Conservation (phyloP, 495 filamentous ascomycete species). For the Neurospora africana region DNA sequence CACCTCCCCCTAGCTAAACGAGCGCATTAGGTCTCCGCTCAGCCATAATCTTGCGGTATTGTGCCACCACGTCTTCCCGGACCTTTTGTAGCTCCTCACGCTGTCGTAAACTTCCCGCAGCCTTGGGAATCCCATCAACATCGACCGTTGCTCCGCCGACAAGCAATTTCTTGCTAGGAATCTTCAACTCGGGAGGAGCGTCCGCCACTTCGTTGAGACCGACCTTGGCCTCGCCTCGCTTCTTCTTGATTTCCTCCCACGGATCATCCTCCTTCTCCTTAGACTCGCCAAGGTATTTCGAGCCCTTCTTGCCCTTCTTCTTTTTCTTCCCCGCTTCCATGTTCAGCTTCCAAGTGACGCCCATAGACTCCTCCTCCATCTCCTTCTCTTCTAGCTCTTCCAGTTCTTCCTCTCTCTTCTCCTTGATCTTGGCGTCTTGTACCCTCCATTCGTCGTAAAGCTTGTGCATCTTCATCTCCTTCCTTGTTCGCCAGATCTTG, state of each 20-base stretch:
- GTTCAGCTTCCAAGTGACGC: conserved; percentile 45
- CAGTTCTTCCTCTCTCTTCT: conserved; percentile 48
- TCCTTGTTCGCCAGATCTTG: conserved; percentile 55
- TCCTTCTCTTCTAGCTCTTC: conserved; percentile 55
- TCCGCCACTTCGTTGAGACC: conserved; percentile 68
- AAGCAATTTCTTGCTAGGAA: conserved; percentile 58
- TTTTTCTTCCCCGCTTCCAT: conserved; percentile 27
- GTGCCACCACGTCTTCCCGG: conserved; percentile 66
- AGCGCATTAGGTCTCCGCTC: conserved; percentile 37
- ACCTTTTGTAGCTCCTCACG: conserved; percentile 72
- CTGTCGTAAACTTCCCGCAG: conserved; percentile 67
- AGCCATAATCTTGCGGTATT: conserved; percentile 72
- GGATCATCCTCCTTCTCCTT: conserved; percentile 51
- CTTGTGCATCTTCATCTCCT: conserved; percentile 71
- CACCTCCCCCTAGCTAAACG: background rate
- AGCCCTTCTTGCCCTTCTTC: conserved; percentile 45
- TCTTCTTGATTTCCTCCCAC: conserved; percentile 62
- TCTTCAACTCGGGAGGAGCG: conserved; percentile 66
- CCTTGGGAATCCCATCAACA: conserved; percentile 63
- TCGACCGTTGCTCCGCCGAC: conserved; percentile 60
- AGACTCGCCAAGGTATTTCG: conserved; percentile 29
- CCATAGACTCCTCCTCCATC: conserved; percentile 47
- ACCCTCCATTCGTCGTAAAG: conserved; percentile 74
- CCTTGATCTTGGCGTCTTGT: conserved; percentile 45
- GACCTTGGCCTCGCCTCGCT: conserved; percentile 46